Percentiles rank a stretch among this genome's conserved stretches.
phyloP scores from a whole-genome alignment of 768 basidiomycete species.

The Tulasnella sp. region DNA sequence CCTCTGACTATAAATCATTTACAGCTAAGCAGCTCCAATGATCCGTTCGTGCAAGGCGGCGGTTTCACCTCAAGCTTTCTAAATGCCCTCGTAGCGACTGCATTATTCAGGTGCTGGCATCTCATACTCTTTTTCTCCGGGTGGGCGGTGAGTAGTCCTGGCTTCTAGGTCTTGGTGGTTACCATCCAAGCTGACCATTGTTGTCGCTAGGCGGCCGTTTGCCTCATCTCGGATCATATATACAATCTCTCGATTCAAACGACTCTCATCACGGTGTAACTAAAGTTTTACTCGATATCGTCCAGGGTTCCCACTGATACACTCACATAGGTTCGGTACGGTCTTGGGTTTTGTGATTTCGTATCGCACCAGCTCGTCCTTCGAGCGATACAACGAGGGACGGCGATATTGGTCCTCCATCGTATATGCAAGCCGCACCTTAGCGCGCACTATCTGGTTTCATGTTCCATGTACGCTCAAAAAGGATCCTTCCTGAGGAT shows the following conservation, averaged over 20 bases:
- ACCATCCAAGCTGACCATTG: background rate
- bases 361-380: slow-evolving; percentile 32
- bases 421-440: slow-evolving; percentile 36
- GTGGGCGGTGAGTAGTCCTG: slow-evolving; percentile 46
- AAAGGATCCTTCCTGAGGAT: background rate
- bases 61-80: slow-evolving; percentile 29
- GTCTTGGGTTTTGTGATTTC: slow-evolving; percentile 73
- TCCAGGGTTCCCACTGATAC: slow-evolving; percentile 30
- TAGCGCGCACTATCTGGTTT: slow-evolving; percentile 56
- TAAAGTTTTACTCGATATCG: background rate
- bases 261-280: slow-evolving; percentile 68
- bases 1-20: background rate
- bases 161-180: slow-evolving; percentile 16
- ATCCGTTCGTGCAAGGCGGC: slow-evolving; percentile 21
- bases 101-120: slow-evolving; percentile 60
- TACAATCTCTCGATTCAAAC: slow-evolving; percentile 46
- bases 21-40: slow-evolving; percentile 10
- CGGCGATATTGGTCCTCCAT: slow-evolving; percentile 66
- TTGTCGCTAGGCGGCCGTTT: slow-evolving; percentile 42
- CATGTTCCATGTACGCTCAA: slow-evolving; percentile 52
- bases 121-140: slow-evolving; percentile 60
- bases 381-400: slow-evolving; percentile 59
- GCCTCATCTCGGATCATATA: slow-evolving; percentile 46
- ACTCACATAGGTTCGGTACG: slow-evolving; percentile 50
- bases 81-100: slow-evolving; percentile 42